Percentiles rank a stretch among this genome's conserved stretches.
Conservation (phyloP, 2,329 filamentous ascomycete species). For the Fusarium newnesense region DNA sequence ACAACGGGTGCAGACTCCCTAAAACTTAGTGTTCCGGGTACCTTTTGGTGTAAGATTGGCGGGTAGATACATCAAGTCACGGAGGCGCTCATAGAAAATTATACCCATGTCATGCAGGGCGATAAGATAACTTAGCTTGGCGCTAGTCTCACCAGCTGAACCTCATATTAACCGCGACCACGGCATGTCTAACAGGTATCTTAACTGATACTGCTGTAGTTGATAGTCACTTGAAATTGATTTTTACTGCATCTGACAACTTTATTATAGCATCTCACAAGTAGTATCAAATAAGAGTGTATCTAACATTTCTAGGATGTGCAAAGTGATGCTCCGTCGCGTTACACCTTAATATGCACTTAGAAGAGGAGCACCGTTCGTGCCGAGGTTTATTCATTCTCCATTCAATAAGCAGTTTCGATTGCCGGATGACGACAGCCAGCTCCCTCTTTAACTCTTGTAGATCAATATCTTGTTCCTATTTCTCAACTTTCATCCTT, state of each 20-base stretch:
- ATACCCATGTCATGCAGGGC: slow-evolving; percentile 25
- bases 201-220: not conserved
- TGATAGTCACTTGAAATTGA: not conserved
- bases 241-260: not conserved
- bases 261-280: not conserved
- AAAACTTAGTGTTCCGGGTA: slow-evolving; percentile 13
- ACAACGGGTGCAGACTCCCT: slow-evolving; percentile 8
- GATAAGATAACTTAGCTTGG: slow-evolving; percentile 34
- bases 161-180: not conserved
- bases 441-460: not conserved
- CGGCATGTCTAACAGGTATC: not conserved
- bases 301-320: not conserved
- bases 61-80: slow-evolving; percentile 10
- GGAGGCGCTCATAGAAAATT: slow-evolving; percentile 15
- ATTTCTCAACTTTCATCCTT: not conserved
- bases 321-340: not conserved
- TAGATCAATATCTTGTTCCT: not conserved
- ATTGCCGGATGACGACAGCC: slow-evolving; percentile 25
- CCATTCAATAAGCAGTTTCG: not conserved
- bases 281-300: not conserved
- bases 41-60: slow-evolving; percentile 17
- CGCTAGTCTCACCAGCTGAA: not conserved
- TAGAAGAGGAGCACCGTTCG: slow-evolving; percentile 14
- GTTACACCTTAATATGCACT: not conserved
- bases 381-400: slow-evolving; percentile 37